These are phyloP conservation scores for Chlamydomonas sphaeroides DNA, from an alignment of 139 green algal species.

Conservation along the genomic window DNA sequence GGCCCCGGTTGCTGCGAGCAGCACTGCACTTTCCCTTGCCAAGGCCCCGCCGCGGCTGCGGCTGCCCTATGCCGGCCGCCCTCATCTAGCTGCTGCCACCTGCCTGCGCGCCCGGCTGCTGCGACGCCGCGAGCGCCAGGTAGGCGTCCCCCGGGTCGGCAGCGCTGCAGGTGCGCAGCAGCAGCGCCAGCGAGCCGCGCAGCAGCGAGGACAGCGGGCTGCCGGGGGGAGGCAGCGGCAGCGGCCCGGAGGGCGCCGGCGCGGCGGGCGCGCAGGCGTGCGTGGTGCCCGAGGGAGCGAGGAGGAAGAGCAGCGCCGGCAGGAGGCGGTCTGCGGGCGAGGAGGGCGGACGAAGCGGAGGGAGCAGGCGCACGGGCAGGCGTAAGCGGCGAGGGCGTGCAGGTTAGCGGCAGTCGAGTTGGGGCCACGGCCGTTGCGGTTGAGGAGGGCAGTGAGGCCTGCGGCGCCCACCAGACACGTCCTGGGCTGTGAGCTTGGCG, in stretches of 20 bases:
- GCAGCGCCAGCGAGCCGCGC: slow-evolving; percentile 56
- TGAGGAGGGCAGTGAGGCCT: too few species aligned
- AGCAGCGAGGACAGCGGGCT: slow-evolving; percentile 7
- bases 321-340: slow-evolving; percentile 13
- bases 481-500: not conserved
- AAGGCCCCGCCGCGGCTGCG: too few species aligned
- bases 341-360: not conserved
- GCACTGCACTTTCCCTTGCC: too few species aligned
- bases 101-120: not conserved
- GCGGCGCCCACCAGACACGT: slow-evolving; percentile 11
- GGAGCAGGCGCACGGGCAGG: too few species aligned
- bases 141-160: slow-evolving; percentile 30
- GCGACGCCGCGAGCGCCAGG: slow-evolving; percentile 8
- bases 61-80: too few species aligned
- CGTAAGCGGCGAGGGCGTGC: too few species aligned
- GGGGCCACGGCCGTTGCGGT: too few species aligned
- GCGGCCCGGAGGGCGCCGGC: not conserved
- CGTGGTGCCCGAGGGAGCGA: not conserved
- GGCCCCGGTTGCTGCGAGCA: too few species aligned
- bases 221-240: slow-evolving; percentile 22
- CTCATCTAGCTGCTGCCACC: too few species aligned
- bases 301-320: slow-evolving; percentile 25
- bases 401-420: too few species aligned
- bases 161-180: slow-evolving; percentile 56
- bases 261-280: not conserved